Percentiles rank a stretch among this genome's conserved stretches.
phyloP scores from a whole-genome alignment of 2,329 filamentous ascomycete species.

The Colletotrichum sp. region DNA sequence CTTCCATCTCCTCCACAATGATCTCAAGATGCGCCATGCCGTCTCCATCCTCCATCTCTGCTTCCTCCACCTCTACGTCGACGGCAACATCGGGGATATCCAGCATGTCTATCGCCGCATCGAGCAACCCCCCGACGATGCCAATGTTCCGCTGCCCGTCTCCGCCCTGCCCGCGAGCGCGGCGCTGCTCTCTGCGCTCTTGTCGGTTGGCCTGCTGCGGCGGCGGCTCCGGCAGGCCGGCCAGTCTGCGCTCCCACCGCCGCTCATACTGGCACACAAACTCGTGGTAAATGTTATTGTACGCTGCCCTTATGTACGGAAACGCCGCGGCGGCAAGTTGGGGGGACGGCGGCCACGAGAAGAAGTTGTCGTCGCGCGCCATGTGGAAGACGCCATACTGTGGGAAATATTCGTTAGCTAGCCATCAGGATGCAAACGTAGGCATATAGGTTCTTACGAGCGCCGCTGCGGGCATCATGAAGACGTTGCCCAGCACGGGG shows the following conservation, averaged over 20 bases:
- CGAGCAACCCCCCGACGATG: slow-evolving; percentile 25
- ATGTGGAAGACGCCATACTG: slow-evolving; percentile 55
- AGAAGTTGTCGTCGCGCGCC: slow-evolving; percentile 48
- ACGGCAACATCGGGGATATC: slow-evolving; percentile 27
- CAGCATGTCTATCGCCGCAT: slow-evolving; percentile 24
- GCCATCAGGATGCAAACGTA: too few relatives aligned
- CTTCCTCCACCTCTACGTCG: slow-evolving; percentile 25
- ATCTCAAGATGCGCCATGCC: not conserved
- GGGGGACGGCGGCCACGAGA: slow-evolving; percentile 60
- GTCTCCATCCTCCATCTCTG: slow-evolving; percentile 42
- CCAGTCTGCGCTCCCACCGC: slow-evolving; percentile 51
- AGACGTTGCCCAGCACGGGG: slow-evolving; percentile 45
- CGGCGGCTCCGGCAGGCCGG: slow-evolving; percentile 35
- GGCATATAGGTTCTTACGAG: slow-evolving; percentile 36
- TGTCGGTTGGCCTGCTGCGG: not conserved
- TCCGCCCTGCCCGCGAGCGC: slow-evolving; percentile 10
- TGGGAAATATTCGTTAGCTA: not conserved
- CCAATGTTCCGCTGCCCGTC: slow-evolving; percentile 14
- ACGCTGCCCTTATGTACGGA: slow-evolving; percentile 50
- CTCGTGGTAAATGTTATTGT: slow-evolving; percentile 51
- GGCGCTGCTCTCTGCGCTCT: not conserved
- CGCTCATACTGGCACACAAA: slow-evolving; percentile 53
- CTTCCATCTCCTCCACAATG: slow-evolving; percentile 39
- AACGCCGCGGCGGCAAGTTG: slow-evolving; percentile 55
- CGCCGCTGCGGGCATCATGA: slow-evolving; percentile 47